These are phyloP conservation scores for Chlamydomonas reinhardtii DNA, from an alignment of 163 green algal species.

Conservation along the genomic window DNA sequence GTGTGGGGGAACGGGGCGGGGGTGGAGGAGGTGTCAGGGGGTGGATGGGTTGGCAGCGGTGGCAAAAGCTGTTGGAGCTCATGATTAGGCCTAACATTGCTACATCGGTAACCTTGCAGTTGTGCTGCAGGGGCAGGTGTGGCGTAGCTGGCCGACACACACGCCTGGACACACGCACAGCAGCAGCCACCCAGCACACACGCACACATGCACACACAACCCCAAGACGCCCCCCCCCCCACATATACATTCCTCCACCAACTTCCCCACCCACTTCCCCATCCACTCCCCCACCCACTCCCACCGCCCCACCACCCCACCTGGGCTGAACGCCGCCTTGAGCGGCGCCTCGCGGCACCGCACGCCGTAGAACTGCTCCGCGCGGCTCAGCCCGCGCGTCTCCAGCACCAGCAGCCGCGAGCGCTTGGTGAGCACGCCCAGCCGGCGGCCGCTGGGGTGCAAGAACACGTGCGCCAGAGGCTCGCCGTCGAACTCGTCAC, in stretches of 20 bases:
- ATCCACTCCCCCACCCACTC: background rate
- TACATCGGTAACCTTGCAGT: no score
- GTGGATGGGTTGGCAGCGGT: no score
- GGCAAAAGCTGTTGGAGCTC: no score
- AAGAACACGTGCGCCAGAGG: slow-evolving; percentile 26
- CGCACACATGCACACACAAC: no score
- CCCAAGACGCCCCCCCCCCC: no score
- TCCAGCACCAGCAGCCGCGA: slow-evolving; percentile 46
- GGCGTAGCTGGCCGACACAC: no score
- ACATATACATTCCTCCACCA: no score
- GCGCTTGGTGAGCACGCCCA: slow-evolving; percentile 45
- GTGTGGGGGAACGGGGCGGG: background rate
- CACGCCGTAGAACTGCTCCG: slow-evolving; percentile 43
- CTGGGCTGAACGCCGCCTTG: slow-evolving; percentile 49
- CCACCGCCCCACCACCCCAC: background rate
- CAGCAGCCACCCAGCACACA: no score
- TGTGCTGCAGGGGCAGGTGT: no score
- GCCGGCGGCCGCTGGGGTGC: slow-evolving; percentile 35
- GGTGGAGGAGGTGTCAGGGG: background rate
- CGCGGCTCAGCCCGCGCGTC: slow-evolving; percentile 23
- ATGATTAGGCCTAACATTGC: no score
- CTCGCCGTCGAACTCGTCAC: slow-evolving; percentile 47
- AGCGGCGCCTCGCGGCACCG: slow-evolving; percentile 27
- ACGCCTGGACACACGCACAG: no score
- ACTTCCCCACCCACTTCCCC: background rate